Evolutionary conservation across 805 yeast genomes (phyloP), one percentile per base, ranked within the genome.

Genomic region (Wickerhamomyces silvicola): DNA sequence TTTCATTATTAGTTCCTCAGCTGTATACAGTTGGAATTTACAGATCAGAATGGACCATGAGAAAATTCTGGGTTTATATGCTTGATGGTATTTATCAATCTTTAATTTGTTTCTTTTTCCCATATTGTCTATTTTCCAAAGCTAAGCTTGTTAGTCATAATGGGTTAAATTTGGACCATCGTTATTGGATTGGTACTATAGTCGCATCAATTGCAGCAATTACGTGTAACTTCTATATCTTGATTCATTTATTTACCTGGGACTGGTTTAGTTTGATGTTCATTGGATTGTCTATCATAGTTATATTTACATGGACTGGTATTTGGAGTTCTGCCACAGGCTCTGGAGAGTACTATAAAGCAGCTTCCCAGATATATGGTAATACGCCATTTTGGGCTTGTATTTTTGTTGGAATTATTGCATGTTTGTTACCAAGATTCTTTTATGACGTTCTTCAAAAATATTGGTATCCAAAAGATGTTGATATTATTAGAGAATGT

Each of bases 81-180:
- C 31, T 69, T 27, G 94, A 83, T 57, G 94, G 87, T 4, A 45
- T 78, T 12, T 83, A 81, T 50, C 94, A 83, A 53, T 79, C 88
- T 0, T 66, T 75, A 19, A 69, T 83, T 28, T 68, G 81, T 7
- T 83, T 74, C 60, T 83, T 76, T 60, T 80, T 78, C 67, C 90
- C 92, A 10, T 81, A 76, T 50, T 64, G 76, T 42, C 37, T 70
- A 7, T 75, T 64, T 39, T 60, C 56, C 40, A 59, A 52, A 33
- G 60, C 59, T 23, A 66, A 65, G 27, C 41, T 72, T 34, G 69
- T 70, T 25, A 60, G 71, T 7, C 54, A 52, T 28, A 73, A 74
- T 38, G 85, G 84, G 1, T 59, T 77, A 45, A 62, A 66, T 5
- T 43, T 79, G 24, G 86, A 79, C 46, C 92, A 82, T 53, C 68